phyloP scores from a whole-genome alignment of 2,329 filamentous ascomycete species.

The Fusarium falciforme region DNA sequence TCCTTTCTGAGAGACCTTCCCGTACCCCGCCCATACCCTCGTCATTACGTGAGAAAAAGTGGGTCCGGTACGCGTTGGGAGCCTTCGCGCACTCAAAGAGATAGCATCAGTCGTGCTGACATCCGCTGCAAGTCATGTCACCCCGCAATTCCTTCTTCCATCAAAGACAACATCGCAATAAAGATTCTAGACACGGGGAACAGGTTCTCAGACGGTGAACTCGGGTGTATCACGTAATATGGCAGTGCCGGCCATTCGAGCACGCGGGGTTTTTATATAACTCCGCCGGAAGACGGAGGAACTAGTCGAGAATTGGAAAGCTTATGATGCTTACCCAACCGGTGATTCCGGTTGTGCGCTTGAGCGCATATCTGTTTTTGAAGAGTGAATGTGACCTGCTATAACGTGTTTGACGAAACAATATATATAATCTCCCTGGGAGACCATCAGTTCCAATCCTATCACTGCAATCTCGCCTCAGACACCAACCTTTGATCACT shows the following conservation, averaged over 20 bases:
- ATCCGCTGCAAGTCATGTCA: not conserved
- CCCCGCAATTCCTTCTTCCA: not conserved
- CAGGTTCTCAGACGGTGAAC: fast-evolving
- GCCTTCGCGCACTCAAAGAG: too few species aligned
- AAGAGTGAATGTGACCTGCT: not conserved
- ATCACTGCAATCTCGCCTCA: not conserved
- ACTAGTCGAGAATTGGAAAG: not conserved
- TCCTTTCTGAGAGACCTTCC: too few species aligned
- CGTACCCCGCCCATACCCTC: too few species aligned
- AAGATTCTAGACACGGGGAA: not conserved
- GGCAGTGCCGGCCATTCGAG: not conserved
- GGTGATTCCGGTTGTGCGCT: not conserved
- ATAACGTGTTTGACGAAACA: not conserved
- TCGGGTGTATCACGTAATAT: not conserved
- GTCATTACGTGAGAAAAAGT: too few species aligned
- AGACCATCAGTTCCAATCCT: not conserved
- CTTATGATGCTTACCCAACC: not conserved
- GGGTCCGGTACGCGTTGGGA: too few species aligned
- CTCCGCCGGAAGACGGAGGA: not conserved
- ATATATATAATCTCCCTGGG: not conserved
- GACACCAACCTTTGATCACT: not conserved
- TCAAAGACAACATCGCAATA: not conserved
- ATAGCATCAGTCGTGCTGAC: not conserved
- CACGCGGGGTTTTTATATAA: not conserved
- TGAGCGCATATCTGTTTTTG: too few species aligned